Evolutionary conservation across 2,329 filamentous ascomycete genomes (phyloP).

Genomic region (Helicocarpus griseus): DNA sequence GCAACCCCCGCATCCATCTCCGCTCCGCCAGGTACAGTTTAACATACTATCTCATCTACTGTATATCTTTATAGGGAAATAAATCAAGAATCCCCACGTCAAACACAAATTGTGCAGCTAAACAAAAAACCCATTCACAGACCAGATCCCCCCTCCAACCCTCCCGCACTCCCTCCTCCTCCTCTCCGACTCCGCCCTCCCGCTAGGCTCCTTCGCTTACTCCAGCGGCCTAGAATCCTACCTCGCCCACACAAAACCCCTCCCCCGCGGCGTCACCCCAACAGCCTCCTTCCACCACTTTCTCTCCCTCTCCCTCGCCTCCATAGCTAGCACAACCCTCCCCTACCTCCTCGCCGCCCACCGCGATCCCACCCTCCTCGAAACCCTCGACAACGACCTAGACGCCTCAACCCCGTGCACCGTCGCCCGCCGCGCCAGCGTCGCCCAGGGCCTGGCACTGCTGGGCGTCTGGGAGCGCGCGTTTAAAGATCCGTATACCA

Average conservation of each 20-base stretch:
- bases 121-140: constrained; percentile 6
- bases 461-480: constrained; percentile 52
- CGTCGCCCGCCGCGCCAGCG: constrained; percentile 51
- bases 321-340: constrained; percentile 49
- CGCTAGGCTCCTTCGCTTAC: constrained; percentile 57
- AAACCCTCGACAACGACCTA: constrained; percentile 51
- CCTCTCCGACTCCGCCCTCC: constrained; percentile 54
- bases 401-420: constrained; percentile 55
- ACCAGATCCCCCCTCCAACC: constrained; percentile 10
- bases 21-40: not conserved
- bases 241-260: constrained; percentile 45
- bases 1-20: constrained; percentile 7
- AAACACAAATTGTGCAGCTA: not conserved
- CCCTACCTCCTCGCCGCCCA: constrained; percentile 51
- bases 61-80: too few relatives aligned
- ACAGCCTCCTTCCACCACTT: constrained; percentile 44
- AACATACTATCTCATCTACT: too few relatives aligned
- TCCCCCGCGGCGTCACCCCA: constrained; percentile 22
- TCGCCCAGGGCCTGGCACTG: constrained; percentile 51
- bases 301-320: constrained; percentile 46
- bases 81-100: too few relatives aligned
- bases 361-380: constrained; percentile 39
- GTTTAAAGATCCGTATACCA: constrained; percentile 29
- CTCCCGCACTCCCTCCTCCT: constrained; percentile 48
- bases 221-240: constrained; percentile 56